phyloP scores from a whole-genome alignment of 1,284 basidiomycete species.

The Cerrena zonata region DNA sequence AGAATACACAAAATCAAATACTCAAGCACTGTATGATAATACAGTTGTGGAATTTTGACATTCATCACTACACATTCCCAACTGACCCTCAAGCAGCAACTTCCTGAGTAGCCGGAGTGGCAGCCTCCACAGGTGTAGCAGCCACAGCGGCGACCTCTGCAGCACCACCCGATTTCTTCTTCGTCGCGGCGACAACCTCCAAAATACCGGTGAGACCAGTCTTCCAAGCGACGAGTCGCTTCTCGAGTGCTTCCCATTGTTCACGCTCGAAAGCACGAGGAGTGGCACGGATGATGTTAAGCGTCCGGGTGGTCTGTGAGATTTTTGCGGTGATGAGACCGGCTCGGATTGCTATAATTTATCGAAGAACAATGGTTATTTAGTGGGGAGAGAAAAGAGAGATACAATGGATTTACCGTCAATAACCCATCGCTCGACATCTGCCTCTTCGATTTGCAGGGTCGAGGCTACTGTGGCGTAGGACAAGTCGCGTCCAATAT shows the following conservation, averaged over 20 bases:
- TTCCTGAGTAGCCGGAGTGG: constrained; percentile 18
- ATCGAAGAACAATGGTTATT: constrained; percentile 3
- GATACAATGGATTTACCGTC: constrained; percentile 55
- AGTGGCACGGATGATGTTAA: constrained; percentile 74
- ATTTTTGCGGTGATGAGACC: constrained; percentile 81
- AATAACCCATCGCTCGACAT: constrained; percentile 89
- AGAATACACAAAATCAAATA: too few relatives aligned
- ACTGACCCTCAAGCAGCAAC: constrained; percentile 17
- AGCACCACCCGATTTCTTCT: constrained; percentile 33
- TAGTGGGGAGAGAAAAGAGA: constrained; percentile 1
- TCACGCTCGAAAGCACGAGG: constrained; percentile 72
- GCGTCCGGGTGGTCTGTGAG: constrained; percentile 72
- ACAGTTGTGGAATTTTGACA: too few relatives aligned
- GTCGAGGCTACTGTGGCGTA: constrained; percentile 71
- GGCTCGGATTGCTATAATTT: constrained; percentile 69
- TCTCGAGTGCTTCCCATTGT: constrained; percentile 82
- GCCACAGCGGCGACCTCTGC: constrained; percentile 13
- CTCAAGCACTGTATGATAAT: too few relatives aligned
- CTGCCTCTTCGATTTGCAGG: constrained; percentile 58
- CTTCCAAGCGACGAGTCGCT: constrained; percentile 78
- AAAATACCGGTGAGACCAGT: constrained; percentile 60
- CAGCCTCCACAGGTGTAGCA: constrained; percentile 16
- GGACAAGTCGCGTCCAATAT: constrained; percentile 70
- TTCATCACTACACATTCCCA: too few relatives aligned
- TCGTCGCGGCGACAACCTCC: constrained; percentile 60